Percentiles rank a stretch among this genome's conserved stretches.
Evolutionary conservation across 1,284 basidiomycete genomes (phyloP).

Genomic region (Meira miltonrushii): DNA sequence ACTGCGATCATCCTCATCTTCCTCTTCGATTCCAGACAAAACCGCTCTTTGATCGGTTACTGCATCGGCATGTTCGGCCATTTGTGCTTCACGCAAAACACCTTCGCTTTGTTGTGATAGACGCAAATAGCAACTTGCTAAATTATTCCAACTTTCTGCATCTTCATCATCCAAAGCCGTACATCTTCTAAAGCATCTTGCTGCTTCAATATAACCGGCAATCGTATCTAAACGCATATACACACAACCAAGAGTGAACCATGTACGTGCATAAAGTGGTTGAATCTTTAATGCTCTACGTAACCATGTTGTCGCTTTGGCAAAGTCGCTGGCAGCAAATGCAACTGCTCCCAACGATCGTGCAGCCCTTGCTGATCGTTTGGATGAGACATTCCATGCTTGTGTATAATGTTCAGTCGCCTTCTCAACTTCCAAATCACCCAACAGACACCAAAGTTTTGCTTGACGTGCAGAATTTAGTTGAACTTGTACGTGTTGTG

Average conservation of each 20-base stretch:
- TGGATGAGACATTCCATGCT: conserved; percentile 76
- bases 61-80: conserved; percentile 20
- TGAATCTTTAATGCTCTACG: conserved; percentile 76
- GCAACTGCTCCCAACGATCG: conserved; percentile 80
- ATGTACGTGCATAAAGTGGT: conserved; percentile 75
- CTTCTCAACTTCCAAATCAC: conserved; percentile 71
- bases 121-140: conserved; percentile 83
- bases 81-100: conserved; percentile 16
- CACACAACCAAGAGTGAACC: conserved; percentile 94
- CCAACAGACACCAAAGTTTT: conserved; percentile 91
- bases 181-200: conserved; percentile 76
- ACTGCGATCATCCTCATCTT: conserved; percentile 6
- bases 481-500: neutral
- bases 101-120: conserved; percentile 31
- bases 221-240: conserved; percentile 68
- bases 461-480: conserved; percentile 65
- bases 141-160: conserved; percentile 95
- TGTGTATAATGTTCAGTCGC: conserved; percentile 69
- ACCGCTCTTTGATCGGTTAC: conserved; percentile 9
- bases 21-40: neutral
- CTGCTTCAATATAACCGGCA: conserved; percentile 62
- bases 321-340: conserved; percentile 67
- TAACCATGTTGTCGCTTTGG: conserved; percentile 62
- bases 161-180: conserved; percentile 91
- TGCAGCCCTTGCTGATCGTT: conserved; percentile 80